Evolutionary conservation across 78 protist species (phyloP).

Genomic region (Emiliania huxleyi): DNA sequence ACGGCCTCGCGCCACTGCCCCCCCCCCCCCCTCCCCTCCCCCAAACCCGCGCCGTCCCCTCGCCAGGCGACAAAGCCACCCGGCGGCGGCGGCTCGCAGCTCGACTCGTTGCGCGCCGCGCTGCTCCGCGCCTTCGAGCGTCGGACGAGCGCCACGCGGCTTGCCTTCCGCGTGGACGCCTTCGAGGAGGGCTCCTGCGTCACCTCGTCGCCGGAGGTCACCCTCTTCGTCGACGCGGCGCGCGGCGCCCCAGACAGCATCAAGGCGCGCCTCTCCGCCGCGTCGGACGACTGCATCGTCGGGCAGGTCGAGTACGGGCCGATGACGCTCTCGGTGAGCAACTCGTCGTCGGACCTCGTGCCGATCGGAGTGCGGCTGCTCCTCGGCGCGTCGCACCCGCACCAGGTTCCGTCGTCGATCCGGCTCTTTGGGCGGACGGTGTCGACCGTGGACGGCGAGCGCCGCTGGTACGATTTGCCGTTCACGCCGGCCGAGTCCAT

Average conservation of each 20-base stretch:
- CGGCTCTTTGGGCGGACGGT: conserved; percentile 39
- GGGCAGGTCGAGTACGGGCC: neutral
- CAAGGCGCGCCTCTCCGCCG: neutral
- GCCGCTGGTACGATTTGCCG: conserved; percentile 72
- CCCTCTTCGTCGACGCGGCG: conserved; percentile 49
- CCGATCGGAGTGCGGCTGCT: conserved; percentile 67
- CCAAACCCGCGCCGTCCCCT: neutral
- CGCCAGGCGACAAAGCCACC: neutral
- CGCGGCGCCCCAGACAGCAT: neutral
- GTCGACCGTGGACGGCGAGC: neutral
- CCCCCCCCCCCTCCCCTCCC: neutral
- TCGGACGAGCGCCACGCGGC: neutral
- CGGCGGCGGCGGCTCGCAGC: neutral
- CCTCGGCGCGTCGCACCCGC: conserved; percentile 52
- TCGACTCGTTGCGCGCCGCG: neutral
- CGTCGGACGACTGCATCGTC: neutral
- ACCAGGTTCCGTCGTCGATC: conserved; percentile 55
- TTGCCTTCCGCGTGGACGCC: conserved; percentile 62
- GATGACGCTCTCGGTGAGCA: conserved; percentile 24
- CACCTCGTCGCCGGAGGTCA: conserved; percentile 27
- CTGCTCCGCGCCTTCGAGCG: neutral
- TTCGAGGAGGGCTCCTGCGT: conserved; percentile 69
- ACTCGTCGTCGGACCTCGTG: conserved; percentile 32
- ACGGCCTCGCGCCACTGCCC: neutral
- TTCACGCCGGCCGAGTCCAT: conserved; percentile 59